These are phyloP conservation scores for Sarcodon aspratus DNA, from an alignment of 768 basidiomycete species.

Conservation along the genomic window DNA sequence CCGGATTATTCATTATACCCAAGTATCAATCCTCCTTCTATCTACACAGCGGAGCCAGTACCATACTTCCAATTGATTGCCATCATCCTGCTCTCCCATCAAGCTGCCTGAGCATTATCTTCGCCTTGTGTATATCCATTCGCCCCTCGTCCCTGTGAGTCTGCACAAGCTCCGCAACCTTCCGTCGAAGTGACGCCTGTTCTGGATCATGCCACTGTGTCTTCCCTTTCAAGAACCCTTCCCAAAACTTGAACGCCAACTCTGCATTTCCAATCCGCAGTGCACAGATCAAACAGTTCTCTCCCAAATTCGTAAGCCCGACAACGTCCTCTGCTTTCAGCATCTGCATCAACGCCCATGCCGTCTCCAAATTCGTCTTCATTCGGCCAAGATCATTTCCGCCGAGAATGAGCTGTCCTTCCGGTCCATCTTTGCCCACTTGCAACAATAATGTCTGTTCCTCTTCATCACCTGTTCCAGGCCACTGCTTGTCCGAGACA, in stretches of 20 bases:
- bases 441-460: neutral
- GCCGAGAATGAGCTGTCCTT: slow-evolving; percentile 1
- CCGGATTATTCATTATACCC: too few relatives aligned
- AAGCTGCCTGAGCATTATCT: neutral
- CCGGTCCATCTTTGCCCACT: slow-evolving; percentile 2
- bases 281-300: slow-evolving; percentile 37
- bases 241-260: slow-evolving; percentile 56
- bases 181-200: neutral
- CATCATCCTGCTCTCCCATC: neutral
- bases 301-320: slow-evolving; percentile 36
- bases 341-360: slow-evolving; percentile 31
- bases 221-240: slow-evolving; percentile 22
- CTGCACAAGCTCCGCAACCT: neutral
- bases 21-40: neutral
- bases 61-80: neutral
- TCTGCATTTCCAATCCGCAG: slow-evolving; percentile 34
- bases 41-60: neutral
- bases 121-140: neutral
- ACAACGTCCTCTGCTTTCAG: slow-evolving; percentile 20
- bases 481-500: slow-evolving; percentile 10
- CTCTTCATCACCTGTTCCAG: neutral
- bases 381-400: slow-evolving; percentile 1
- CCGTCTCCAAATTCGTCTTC: slow-evolving; percentile 25
- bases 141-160: neutral
- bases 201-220: neutral